Conservation (phyloP, 306 rosid species). For the Quercus engelmannii region DNA sequence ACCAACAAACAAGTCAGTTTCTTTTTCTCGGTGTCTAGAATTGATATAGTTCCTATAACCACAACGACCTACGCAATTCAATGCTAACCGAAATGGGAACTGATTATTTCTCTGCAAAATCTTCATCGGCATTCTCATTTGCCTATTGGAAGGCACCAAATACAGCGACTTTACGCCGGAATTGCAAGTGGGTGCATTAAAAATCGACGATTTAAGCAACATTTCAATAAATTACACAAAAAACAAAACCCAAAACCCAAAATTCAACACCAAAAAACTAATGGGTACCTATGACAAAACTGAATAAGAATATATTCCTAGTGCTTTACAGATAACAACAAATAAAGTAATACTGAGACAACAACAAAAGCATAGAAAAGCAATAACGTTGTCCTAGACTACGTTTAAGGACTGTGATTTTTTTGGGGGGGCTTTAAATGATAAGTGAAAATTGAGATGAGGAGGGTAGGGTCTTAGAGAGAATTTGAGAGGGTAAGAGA, state of each 20-base stretch:
- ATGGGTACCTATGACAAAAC: not conserved
- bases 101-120: slow-evolving; percentile 25
- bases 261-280: slow-evolving; percentile 1
- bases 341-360: not conserved
- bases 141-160: slow-evolving; percentile 25
- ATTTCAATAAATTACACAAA: slow-evolving; percentile 13
- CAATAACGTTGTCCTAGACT: not conserved
- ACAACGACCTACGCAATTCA: slow-evolving; percentile 18
- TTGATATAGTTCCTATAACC: slow-evolving; percentile 21
- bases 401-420: not conserved
- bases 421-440: not conserved
- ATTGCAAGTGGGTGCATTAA: slow-evolving; percentile 18
- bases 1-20: slow-evolving; percentile 14
- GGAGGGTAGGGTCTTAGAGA: not conserved
- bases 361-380: not conserved
- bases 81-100: slow-evolving; percentile 22
- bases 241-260: slow-evolving; percentile 17
- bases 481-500: not conserved
- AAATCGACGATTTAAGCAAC: slow-evolving; percentile 38
- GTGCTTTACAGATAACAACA: not conserved
- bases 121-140: slow-evolving; percentile 30
- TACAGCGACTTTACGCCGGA: slow-evolving; percentile 22
- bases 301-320: not conserved
- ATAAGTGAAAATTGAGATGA: not conserved
- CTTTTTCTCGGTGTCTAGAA: slow-evolving; percentile 9